These are phyloP conservation scores for Yamadazyma kanchanaburiensis DNA, from an alignment of 1,139 yeast species.

Conservation along the genomic window DNA sequence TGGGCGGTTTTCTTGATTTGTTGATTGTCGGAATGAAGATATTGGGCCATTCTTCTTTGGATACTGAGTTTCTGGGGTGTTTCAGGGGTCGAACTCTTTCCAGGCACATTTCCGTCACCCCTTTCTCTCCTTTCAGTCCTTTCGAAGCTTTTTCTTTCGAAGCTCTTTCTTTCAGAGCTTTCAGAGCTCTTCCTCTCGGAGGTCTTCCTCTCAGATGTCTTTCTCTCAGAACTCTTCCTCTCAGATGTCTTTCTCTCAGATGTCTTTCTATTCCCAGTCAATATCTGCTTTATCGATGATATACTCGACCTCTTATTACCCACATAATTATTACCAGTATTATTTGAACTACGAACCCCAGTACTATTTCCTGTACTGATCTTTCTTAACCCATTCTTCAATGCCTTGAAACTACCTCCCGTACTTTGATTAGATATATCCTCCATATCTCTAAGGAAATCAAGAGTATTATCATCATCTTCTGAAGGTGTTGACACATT, in stretches of 20 bases:
- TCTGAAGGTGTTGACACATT: conserved; percentile 16
- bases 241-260: conserved; percentile 8
- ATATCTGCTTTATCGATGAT: conserved; percentile 37
- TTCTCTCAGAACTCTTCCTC: conserved; percentile 5
- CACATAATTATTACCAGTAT: conserved; percentile 17
- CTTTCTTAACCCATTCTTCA: conserved; percentile 34
- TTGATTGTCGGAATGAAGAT: conserved; percentile 48
- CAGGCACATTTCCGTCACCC: no score
- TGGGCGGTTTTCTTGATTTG: conserved; percentile 51
- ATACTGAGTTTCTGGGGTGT: conserved; percentile 42
- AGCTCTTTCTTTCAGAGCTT: conserved; percentile 3
- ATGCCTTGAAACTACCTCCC: conserved; percentile 44
- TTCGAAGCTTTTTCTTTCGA: conserved; percentile 1
- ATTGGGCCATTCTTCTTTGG: conserved; percentile 65
- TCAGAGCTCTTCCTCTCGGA: conserved; percentile 6
- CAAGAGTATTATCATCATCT: conserved; percentile 32
- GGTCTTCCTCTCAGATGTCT: conserved; percentile 10
- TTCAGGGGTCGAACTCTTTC: conserved; percentile 5
- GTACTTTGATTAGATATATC: conserved; percentile 33
- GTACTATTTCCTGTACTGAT: conserved; percentile 39
- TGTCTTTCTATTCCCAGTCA: conserved; percentile 33
- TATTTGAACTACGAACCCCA: conserved; percentile 16
- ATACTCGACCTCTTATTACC: conserved; percentile 37
- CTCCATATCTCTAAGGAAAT: conserved; percentile 56
- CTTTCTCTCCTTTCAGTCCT: no score